Base-by-base conservation (phyloP, 2,329 filamentous ascomycete species). In the Ophiostoma sp. region DNA sequence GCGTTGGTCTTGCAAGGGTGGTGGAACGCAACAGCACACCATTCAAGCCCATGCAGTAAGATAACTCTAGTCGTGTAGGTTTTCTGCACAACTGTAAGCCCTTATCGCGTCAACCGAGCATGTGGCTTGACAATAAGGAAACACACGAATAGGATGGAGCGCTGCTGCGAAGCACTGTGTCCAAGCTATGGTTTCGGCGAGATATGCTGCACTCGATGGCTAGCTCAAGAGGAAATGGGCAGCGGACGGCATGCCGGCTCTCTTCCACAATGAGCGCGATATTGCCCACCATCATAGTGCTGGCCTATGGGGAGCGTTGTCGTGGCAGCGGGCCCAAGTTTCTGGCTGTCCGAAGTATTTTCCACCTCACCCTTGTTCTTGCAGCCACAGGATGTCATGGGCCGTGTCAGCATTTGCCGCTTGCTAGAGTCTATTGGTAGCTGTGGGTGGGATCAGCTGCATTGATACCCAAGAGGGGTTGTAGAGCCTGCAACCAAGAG, bases 381-480 rank as follows among this genome's bases (percentile, higher is more conserved):
- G 27, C 27, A 27, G 27, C 27, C 27, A 27, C 27, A 27, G 27
- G 27, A 27, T 27, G 27, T 27, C 27, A 1, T 27, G 27, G 49
- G 49, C n/a, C 49, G 18, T 27, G 18, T 55, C n/a, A 55, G 49
- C 49, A 55, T 27, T 27, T 55, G 49, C 7, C 49, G 49, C 49
- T 55, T 27, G 49, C 49, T 55, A 7, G 27, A 27, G 27, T 27
- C 4, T 27, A 18, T 55, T 27, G 14, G n/a, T 55, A 27, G 1
- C 9, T 55, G n/a, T n/a, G 18, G 49, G n/a, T 55, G n/a, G n/a
- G 18, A 55, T 55, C 7, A 4, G n/a, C 49, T 55, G 49, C 49
- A 27, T 55, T 55, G 49, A 27, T 55, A 55, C 49, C 49, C 18
- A 27, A 55, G 49, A 55, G 49, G 49, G 49, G 49, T 55, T 14